Conservation (phyloP, 2,329 filamentous ascomycete species). For the Hymenoscyphus linearis region DNA sequence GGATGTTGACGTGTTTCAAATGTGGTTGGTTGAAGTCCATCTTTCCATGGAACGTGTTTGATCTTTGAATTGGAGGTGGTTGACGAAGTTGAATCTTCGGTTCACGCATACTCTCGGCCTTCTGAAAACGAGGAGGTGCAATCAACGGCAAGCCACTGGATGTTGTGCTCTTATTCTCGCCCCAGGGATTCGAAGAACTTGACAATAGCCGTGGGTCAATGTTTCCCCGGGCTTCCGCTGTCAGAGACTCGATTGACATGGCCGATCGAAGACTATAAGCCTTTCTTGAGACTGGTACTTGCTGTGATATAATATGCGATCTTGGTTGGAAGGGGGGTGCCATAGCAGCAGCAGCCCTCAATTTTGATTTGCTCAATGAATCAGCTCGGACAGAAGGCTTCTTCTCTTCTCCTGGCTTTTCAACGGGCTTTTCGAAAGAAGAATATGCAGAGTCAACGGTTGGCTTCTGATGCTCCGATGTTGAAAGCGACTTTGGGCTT, state of each 20-base stretch:
- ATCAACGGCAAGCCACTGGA: neutral
- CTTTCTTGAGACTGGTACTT: slow-evolving; percentile 1
- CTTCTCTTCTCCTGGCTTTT: neutral
- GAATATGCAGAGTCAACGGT: neutral
- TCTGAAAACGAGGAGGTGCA: slow-evolving; percentile 6
- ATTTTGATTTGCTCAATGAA: slow-evolving; percentile 19
- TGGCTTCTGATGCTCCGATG: neutral
- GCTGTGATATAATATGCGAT: slow-evolving; percentile 10
- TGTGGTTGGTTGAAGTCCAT: slow-evolving; percentile 1
- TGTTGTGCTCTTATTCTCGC: neutral
- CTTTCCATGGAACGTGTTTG: slow-evolving; percentile 18
- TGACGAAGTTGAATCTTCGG: neutral
- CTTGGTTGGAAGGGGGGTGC: slow-evolving; percentile 34
- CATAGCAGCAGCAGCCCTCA: slow-evolving; percentile 31
- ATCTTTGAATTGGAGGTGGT: slow-evolving; percentile 11
- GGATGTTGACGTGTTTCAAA: neutral
- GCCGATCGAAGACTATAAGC: neutral
- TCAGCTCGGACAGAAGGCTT: slow-evolving; percentile 3
- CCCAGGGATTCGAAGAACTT: slow-evolving; percentile 21
- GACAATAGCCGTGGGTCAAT: slow-evolving; percentile 22
- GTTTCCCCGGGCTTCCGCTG: slow-evolving; percentile 15
- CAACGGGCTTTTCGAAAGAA: neutral
- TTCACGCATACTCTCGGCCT: slow-evolving; percentile 16
- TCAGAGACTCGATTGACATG: neutral
- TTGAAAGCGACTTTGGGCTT: neutral